Evolutionary conservation across 2,329 filamentous ascomycete species (phyloP).

Genomic region (Arthrobotrys sphaeroides): DNA sequence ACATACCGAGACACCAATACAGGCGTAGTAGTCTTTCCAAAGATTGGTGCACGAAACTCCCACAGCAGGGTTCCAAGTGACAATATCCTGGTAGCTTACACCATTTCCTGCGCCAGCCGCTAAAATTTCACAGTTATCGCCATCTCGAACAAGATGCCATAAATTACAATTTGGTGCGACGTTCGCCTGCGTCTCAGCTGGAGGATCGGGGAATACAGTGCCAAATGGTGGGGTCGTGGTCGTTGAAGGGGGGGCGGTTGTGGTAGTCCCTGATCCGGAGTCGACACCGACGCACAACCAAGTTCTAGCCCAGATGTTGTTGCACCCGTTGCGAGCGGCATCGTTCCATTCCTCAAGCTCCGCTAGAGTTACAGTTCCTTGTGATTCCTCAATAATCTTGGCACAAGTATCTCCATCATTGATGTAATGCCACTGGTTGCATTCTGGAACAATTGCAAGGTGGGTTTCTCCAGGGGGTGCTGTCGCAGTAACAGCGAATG

Average conservation of each 20-base stretch:
- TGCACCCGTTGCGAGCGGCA: constrained; percentile 1
- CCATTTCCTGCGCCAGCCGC: constrained; percentile 17
- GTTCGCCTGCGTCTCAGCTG: constrained; percentile 1
- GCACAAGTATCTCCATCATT: constrained; percentile 12
- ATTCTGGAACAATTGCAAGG: not conserved
- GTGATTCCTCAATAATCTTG: constrained; percentile 4
- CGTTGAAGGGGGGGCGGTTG: not conserved
- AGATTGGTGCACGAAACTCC: constrained; percentile 2
- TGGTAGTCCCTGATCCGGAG: not conserved
- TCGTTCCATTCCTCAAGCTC: constrained; percentile 36
- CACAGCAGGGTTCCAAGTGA: constrained; percentile 30
- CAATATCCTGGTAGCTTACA: constrained; percentile 6
- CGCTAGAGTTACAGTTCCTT: constrained; percentile 7
- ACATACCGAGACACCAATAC: constrained; percentile 36
- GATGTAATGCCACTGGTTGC: constrained; percentile 35
- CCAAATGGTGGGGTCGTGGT: constrained; percentile 4
- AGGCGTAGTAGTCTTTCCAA: constrained; percentile 27
- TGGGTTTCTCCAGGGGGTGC: constrained; percentile 32
- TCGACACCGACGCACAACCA: constrained; percentile 34
- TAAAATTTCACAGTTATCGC: constrained; percentile 18
- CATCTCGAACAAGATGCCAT: constrained; percentile 8
- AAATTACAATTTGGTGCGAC: constrained; percentile 18
- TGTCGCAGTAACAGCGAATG: constrained; percentile 22
- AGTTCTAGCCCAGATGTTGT: constrained; percentile 4
- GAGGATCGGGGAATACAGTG: constrained; percentile 8